phyloP scores from a whole-genome alignment of 306 rosid genomes.

The Pterocarpus santalinus region DNA sequence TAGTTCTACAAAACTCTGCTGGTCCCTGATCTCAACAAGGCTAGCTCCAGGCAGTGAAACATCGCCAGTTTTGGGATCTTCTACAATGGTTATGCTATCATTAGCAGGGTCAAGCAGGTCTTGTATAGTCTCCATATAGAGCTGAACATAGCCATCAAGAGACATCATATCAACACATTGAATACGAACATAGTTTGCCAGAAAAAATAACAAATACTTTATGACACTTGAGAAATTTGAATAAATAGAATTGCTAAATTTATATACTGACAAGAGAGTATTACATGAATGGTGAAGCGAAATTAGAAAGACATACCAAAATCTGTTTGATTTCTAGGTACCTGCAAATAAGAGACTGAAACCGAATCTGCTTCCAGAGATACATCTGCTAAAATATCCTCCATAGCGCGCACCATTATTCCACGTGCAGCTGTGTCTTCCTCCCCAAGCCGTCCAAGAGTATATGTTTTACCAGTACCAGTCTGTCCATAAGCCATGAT shows the following conservation, averaged over 20 bases:
- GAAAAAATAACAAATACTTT: constrained; percentile 29
- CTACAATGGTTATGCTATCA: constrained; percentile 88
- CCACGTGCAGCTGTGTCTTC: constrained; percentile 99
- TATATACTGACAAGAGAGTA: background rate
- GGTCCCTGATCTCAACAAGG: constrained; percentile 87
- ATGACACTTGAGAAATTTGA: constrained; percentile 11
- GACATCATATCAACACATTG: constrained; percentile 33
- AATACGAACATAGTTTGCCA: constrained; percentile 34
- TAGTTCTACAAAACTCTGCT: constrained; percentile 82
- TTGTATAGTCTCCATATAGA: constrained; percentile 97
- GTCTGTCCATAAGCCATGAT: constrained; percentile 99
- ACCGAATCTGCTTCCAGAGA: constrained; percentile 81
- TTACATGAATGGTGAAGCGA: constrained; percentile 26
- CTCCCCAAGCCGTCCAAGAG: constrained; percentile 96
- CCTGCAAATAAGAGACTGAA: constrained; percentile 95
- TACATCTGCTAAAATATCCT: constrained; percentile 86
- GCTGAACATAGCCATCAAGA: constrained; percentile 64
- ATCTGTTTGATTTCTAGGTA: constrained; percentile 45
- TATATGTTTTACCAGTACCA: constrained; percentile 98
- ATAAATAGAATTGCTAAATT: background rate
- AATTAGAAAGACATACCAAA: constrained; percentile 13
- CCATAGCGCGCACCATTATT: constrained; percentile 99
- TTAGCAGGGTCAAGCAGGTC: constrained; percentile 95
- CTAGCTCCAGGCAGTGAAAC: constrained; percentile 96
- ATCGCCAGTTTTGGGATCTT: constrained; percentile 98